These are phyloP conservation scores for Ophiostoma sp. DNA, from an alignment of 2,329 filamentous ascomycete species.

Conservation along the genomic window DNA sequence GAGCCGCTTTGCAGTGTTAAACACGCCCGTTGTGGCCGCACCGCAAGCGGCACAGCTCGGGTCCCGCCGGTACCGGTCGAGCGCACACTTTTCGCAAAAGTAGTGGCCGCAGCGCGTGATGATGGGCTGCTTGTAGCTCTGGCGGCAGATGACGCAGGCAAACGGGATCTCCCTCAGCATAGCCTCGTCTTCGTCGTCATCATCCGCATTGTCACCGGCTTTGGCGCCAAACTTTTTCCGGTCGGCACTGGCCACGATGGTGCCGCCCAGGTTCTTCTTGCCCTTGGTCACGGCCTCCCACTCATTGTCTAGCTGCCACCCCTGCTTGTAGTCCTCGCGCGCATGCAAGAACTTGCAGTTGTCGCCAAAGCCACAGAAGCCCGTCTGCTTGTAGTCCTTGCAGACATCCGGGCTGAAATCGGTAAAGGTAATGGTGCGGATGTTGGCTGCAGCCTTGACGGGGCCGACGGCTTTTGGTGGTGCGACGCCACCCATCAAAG, in stretches of 20 bases:
- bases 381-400: constrained; percentile 68
- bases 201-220: constrained; percentile 37
- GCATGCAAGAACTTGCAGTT: constrained; percentile 80
- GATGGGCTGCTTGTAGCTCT: constrained; percentile 75
- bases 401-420: constrained; percentile 93
- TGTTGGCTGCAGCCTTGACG: constrained; percentile 83
- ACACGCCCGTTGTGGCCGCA: constrained; percentile 78
- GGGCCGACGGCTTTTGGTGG: constrained; percentile 63
- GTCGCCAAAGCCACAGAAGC: constrained; percentile 66
- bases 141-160: constrained; percentile 82
- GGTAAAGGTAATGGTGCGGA: constrained; percentile 84
- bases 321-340: constrained; percentile 79
- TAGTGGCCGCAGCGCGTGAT: constrained; percentile 93
- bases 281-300: constrained; percentile 85
- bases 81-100: constrained; percentile 88
- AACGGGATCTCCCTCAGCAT: constrained; percentile 84
- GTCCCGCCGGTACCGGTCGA: constrained; percentile 82
- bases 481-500: constrained; percentile 6
- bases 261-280: constrained; percentile 62
- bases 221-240: constrained; percentile 37
- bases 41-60: constrained; percentile 86
- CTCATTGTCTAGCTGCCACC: constrained; percentile 92
- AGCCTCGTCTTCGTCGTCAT: constrained; percentile 63
- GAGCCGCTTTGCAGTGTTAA: constrained; percentile 82
- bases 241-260: constrained; percentile 61